Evolutionary conservation across 257 asterid genomes (phyloP), one percentile per base, ranked within the genome.

Genomic region (Primulina huaijiensis): DNA sequence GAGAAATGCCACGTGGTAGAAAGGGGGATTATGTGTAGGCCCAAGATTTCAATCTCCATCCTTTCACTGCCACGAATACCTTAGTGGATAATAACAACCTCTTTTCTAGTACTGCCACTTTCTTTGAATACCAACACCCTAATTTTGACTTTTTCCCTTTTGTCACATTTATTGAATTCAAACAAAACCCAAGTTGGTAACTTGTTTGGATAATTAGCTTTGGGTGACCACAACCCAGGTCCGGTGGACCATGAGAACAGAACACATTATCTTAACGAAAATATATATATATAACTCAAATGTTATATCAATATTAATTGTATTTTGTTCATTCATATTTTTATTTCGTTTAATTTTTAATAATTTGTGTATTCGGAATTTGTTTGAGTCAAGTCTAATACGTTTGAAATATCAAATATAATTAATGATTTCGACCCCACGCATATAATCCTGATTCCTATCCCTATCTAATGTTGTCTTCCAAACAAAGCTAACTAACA

Each of bases 1-100:
- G 56, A 19, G 9, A 19, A 1, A 0, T n/a, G 79, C 73, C 82
- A 77, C 81, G 80, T 82, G 73, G 61, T 19, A 25, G 4, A 63
- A 56, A 67, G 19, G 46, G 46, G 40, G 23, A 35, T 30, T 23
- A 27, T 6, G 0, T 23, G 61, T 56, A 67, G 79, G 81, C 17
- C 78, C 78, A 57, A 3, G 20, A 27, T 31, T 27, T 55, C 20
- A 3, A 43, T 50, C 20, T 17, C 57, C 20, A 50, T 12, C 21
- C 2, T 50, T 50, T 50, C 1, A 50, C 57, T 50, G 57, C 57
- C 57, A 50, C 57, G 57, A 50, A 50, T 50, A 17, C 8, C 8
- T 50, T 5, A 16, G 20, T 17, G 21, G 57, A 50, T 50, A 50
- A 50, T 17, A 46, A 50, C 57, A 50, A 5, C 20, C 21, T 12